Evolutionary conservation across 73 alveolate species (phyloP), one percentile per base, ranked within the genome.

Genomic region (Paramecium biaurelia): DNA sequence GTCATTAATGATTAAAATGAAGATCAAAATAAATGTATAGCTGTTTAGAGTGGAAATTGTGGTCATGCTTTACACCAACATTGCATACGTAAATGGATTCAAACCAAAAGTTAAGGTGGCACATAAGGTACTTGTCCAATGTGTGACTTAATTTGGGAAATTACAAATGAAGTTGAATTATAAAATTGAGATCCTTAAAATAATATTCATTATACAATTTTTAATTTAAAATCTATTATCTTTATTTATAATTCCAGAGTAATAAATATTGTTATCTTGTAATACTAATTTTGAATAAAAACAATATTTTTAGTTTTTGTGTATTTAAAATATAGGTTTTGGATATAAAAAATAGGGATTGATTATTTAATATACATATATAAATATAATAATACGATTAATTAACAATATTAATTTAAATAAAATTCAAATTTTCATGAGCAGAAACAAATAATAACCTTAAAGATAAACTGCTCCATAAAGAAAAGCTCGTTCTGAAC

Each of bases 401-500:
- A 63, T 63, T 63, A 63, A 63, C 84, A 63, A 63, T 63, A 63
- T 30, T 63, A 63, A 63, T 63, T 63, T 26, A 63, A 63, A 63
- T 63, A 63, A 63, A 63, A 53, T 63, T 63, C 84, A 63, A 63
- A 63, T 63, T 63, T 63, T 63, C 30, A 53, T 53, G 68, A 53
- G 4, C 68, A 15, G 84, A 63, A 63, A 24, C 8, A 32, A 63
- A 30, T 12, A 43, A 79, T 35, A 89, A 57, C 94, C 94, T 70
- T 28, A 70, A 30, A 89, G 76, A 88, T 43, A 76, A 57, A 70
- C 43, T 18, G 70, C 41, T 7, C 84, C 84, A 5, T 21, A 58
- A 41, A 95, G 97, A 79, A 92, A 87, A 79, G 93, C 93, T 38
- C 70, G 98, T n/a, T 56, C 93, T 18, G 98, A 96, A 92, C 85